Conservation (phyloP, 768 basidiomycete genomes). For the Rossbeevera mucosa region DNA sequence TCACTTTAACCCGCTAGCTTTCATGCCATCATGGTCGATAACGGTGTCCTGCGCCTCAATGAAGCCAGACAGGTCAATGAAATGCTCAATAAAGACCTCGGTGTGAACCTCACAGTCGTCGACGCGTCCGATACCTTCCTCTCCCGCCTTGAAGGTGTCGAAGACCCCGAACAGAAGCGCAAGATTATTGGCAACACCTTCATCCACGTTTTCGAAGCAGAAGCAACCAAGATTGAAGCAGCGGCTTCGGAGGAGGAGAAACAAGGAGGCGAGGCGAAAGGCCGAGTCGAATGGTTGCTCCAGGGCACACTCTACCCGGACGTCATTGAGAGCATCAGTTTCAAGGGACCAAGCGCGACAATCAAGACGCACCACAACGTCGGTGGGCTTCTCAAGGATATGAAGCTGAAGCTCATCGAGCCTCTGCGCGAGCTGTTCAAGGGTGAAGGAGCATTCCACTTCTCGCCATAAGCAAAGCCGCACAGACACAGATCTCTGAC, state of each 20-base stretch:
- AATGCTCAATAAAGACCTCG: slow-evolving; percentile 90
- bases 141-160: slow-evolving; percentile 78
- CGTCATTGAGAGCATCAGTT: slow-evolving; percentile 98
- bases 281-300: slow-evolving; percentile 92
- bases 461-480: background rate
- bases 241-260: slow-evolving; percentile 72
- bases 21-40: slow-evolving; percentile 99
- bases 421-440: slow-evolving; percentile 97
- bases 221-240: slow-evolving; percentile 85
- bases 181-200: slow-evolving; percentile 99
- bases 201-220: slow-evolving; percentile 95
- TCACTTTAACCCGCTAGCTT: slow-evolving; percentile 50
- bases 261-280: slow-evolving; percentile 66
- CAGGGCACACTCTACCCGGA: slow-evolving; percentile 99
- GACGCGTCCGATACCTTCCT: slow-evolving; percentile 95
- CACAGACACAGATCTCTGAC: background rate
- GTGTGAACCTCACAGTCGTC: slow-evolving; percentile 93
- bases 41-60: slow-evolving; percentile 90
- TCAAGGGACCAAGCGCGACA: slow-evolving; percentile 97
- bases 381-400: slow-evolving; percentile 91
- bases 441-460: slow-evolving; percentile 46
- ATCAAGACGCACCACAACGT: slow-evolving; percentile 99
- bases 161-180: slow-evolving; percentile 95
- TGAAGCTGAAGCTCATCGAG: slow-evolving; percentile 98
- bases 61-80: slow-evolving; percentile 88